A percentile compares a stretch with the other conserved stretches of the same genome.
These are phyloP conservation scores for Nyctanthes arbortristis DNA, from an alignment of 257 asterid species.

Conservation along the genomic window DNA sequence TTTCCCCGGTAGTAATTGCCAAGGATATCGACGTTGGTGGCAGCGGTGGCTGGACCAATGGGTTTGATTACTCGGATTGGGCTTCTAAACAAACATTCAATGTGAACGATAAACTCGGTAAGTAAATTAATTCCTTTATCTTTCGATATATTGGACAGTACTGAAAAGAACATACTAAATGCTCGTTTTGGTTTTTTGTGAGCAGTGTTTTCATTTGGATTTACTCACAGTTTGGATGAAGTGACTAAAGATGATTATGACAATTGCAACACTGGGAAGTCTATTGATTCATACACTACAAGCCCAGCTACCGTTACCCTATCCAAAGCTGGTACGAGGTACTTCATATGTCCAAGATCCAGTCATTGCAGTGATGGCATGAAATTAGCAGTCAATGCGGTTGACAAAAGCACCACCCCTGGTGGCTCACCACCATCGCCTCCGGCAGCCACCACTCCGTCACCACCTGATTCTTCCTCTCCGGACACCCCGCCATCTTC, in stretches of 20 bases:
- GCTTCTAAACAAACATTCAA: background rate
- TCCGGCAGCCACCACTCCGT: background rate
- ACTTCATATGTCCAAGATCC: background rate
- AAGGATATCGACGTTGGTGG: background rate
- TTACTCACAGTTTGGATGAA: background rate
- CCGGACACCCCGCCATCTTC: no score
- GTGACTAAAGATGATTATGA: background rate
- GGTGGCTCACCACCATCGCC: constrained; percentile 3
- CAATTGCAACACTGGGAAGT: background rate
- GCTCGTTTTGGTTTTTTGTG: background rate
- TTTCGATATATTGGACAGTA: no score
- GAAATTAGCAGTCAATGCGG: background rate
- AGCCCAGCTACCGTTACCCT: background rate
- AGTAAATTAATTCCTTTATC: background rate
- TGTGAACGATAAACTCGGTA: background rate
- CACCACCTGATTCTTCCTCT: no score
- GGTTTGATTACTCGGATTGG: background rate
- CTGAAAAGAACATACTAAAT: no score
- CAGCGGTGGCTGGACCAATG: background rate
- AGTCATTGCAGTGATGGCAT: background rate
- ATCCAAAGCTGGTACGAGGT: background rate
- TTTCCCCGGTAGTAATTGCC: background rate
- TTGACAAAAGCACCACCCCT: background rate
- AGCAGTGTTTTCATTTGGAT: background rate
- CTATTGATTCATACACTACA: background rate